A percentile compares a stretch with the other conserved stretches of the same genome.
phyloP scores from a whole-genome alignment of 2,329 filamentous ascomycete species.

The Aspergillus aculeatus region DNA sequence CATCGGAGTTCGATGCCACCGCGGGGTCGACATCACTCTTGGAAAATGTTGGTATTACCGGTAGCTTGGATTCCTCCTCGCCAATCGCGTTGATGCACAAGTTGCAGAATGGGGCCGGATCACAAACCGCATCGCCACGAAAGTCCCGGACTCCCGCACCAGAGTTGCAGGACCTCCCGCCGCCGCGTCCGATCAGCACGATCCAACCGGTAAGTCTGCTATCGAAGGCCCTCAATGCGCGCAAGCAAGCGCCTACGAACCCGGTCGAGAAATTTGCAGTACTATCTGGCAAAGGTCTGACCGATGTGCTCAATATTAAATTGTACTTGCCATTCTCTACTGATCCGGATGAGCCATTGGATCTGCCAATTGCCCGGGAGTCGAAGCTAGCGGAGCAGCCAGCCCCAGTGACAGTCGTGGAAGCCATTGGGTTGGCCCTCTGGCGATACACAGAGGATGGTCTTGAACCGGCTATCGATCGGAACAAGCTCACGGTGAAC shows the following conservation, averaged over 20 bases:
- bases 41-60: constrained; percentile 48
- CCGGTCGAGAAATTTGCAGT: constrained; percentile 61
- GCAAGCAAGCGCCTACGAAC: constrained; percentile 57
- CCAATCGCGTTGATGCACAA: constrained; percentile 46
- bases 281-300: constrained; percentile 60
- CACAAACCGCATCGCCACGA: constrained; percentile 49
- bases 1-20: constrained; percentile 55
- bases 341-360: constrained; percentile 55
- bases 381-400: constrained; percentile 53
- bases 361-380: constrained; percentile 57
- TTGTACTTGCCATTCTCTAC: constrained; percentile 62
- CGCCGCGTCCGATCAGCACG: constrained; percentile 61
- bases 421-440: constrained; percentile 63
- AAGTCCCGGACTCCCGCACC: constrained; percentile 49
- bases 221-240: constrained; percentile 58
- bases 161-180: constrained; percentile 58
- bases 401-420: constrained; percentile 56
- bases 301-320: constrained; percentile 61
- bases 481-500: constrained; percentile 58
- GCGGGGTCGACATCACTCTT: constrained; percentile 59
- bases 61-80: constrained; percentile 51
- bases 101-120: constrained; percentile 33
- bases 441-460: constrained; percentile 62
- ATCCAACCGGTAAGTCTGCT: constrained; percentile 57
- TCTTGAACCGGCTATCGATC: constrained; percentile 52